phyloP scores from a whole-genome alignment of 305 asterid genomes.

The Fraxinus velutina region DNA sequence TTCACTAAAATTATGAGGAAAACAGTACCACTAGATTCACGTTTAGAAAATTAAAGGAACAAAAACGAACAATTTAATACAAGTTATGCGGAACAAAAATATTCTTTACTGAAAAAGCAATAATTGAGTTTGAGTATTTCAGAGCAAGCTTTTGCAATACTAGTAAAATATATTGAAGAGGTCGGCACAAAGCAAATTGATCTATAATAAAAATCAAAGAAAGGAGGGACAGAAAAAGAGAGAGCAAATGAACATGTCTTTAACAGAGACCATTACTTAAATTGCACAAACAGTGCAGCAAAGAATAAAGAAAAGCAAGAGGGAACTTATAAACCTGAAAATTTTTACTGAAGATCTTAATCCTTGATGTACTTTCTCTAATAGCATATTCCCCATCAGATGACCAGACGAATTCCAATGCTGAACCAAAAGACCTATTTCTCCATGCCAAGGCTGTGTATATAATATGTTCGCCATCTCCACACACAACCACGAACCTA shows the following conservation, averaged over 20 bases:
- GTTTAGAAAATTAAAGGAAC: background rate
- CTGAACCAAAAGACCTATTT: constrained; percentile 86
- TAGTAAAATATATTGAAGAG: background rate
- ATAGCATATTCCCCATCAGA: constrained; percentile 92
- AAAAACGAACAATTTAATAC: background rate
- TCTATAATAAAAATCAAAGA: background rate
- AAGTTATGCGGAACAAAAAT: background rate
- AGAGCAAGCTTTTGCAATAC: background rate
- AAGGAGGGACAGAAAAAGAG: background rate
- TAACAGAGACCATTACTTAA: background rate
- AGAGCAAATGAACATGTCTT: background rate
- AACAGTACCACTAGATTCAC: background rate
- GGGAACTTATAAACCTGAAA: constrained; percentile 54
- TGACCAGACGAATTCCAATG: constrained; percentile 92
- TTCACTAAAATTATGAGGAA: background rate
- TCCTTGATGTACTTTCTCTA: constrained; percentile 84
- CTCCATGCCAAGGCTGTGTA: constrained; percentile 98
- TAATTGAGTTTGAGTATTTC: background rate
- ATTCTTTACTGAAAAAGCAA: background rate
- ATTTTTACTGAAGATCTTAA: constrained; percentile 72
- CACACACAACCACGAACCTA: constrained; percentile 88
- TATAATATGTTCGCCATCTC: constrained; percentile 88
- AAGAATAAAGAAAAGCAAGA: constrained; percentile 3
- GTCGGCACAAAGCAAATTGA: background rate
- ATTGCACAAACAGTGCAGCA: background rate